Evolutionary conservation across 768 basidiomycete species (phyloP).

Genomic region (Boletus tomentosulus): DNA sequence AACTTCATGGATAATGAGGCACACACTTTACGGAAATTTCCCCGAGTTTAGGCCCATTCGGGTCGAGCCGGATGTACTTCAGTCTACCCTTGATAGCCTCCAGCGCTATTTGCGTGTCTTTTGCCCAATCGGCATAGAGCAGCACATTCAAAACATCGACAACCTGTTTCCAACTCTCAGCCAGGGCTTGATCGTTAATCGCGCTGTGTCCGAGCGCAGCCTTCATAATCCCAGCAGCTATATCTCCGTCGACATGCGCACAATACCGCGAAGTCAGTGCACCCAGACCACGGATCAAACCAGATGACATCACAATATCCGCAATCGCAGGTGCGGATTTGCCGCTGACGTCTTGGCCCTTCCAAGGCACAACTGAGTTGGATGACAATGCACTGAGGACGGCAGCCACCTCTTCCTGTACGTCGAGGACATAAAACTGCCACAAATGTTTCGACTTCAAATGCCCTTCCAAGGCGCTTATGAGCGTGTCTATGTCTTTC

Average conservation of each 20-base stretch:
- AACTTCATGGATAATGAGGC: not conserved
- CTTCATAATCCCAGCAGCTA: conserved; percentile 72
- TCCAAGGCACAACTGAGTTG: conserved; percentile 51
- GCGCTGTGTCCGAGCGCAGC: conserved; percentile 55
- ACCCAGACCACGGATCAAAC: conserved; percentile 55
- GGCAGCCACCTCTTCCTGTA: conserved; percentile 54
- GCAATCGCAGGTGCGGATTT: conserved; percentile 67
- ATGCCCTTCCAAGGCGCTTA: conserved; percentile 55
- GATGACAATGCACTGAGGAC: conserved; percentile 36
- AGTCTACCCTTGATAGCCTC: conserved; percentile 72
- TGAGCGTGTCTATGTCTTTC: conserved; percentile 64
- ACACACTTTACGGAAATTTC: conserved; percentile 72
- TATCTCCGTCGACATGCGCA: conserved; percentile 53
- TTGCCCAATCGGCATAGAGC: conserved; percentile 83
- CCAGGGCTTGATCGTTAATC: conserved; percentile 48
- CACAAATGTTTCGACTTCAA: conserved; percentile 72
- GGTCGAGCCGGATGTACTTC: conserved; percentile 77
- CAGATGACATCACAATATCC: conserved; percentile 49
- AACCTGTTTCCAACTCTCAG: conserved; percentile 69
- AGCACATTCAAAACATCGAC: conserved; percentile 87
- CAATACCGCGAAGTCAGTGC: conserved; percentile 64
- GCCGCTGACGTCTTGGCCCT: conserved; percentile 51
- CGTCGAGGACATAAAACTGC: conserved; percentile 93
- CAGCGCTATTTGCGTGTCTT: conserved; percentile 71
- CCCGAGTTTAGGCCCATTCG: conserved; percentile 79